Base-by-base conservation (phyloP, 495 filamentous ascomycete genomes). In the Aspergillus cavernicola region DNA sequence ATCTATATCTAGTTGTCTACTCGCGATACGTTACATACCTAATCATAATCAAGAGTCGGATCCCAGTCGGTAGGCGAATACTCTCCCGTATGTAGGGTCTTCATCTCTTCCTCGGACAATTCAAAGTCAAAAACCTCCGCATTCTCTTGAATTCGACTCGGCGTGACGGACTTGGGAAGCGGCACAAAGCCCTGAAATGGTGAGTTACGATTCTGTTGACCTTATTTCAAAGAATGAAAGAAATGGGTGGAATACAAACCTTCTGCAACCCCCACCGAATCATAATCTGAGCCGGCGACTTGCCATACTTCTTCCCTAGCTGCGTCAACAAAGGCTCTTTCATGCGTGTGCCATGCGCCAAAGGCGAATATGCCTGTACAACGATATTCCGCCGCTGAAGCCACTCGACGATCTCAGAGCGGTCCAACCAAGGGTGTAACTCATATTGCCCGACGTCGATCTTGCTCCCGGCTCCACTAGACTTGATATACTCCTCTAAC, bases 381-480 rank as follows among this genome's bases (percentile, higher is more conserved):
- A 89, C 68, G 8, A 95, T 80, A 2, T 82, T 80, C 8, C 87
- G 73, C 54, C 80, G 74, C 53, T 78, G 65, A 52, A 84, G 85
- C 87, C 92, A 95, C 53, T 84, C 75, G 10, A 82, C 81, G 31
- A 97, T 90, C 60, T 92, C 88, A 2, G 74, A 73, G 11, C 88
- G 78, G 20, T 84, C 77, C 10, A 86, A 78, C 88, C 89, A 96
- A 0, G 92, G 91, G 58, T 97, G 92, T 15, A 96, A 64, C 67
- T 96, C 92, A 58, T 87, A 88, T 66, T 95, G 91, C 9, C 88
- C 89, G 3, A 95, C 87, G 51, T 83, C 85, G 56, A 97, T 77
- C 16, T 89, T 74, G 15, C 88, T 88, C 12, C 85, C 89, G 50
- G 81, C 84, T 5, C 86, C 87, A 52, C 80, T 72, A 20, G 52